These are phyloP conservation scores for Globisporangium paddicum DNA, from an alignment of 352 stramenopile genomes.

Conservation along the genomic window DNA sequence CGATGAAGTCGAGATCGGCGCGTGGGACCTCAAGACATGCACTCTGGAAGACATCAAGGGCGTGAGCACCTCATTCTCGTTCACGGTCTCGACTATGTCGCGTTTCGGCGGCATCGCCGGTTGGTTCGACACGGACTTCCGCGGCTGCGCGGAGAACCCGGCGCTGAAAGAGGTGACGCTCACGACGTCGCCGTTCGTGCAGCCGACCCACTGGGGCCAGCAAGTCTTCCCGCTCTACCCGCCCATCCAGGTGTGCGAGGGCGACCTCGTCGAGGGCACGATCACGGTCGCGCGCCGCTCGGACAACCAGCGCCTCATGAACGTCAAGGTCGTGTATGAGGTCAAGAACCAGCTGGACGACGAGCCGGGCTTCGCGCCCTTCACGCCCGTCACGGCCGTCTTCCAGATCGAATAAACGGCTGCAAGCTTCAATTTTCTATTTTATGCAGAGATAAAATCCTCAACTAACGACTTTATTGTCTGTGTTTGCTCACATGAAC, in stretches of 20 bases:
- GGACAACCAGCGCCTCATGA: constrained; percentile 88
- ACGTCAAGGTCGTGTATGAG: constrained; percentile 84
- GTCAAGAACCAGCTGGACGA: constrained; percentile 61
- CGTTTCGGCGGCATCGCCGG: constrained; percentile 94
- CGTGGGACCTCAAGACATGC: constrained; percentile 83
- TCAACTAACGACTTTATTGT: neutral
- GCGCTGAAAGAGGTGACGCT: constrained; percentile 81
- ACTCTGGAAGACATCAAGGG: constrained; percentile 82
- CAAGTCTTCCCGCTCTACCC: constrained; percentile 85
- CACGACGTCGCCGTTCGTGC: constrained; percentile 88
- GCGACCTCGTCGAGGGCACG: constrained; percentile 64
- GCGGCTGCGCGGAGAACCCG: constrained; percentile 77
- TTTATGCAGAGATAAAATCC: constrained; percentile 1
- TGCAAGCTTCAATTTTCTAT: constrained; percentile 6
- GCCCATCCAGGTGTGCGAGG: constrained; percentile 78
- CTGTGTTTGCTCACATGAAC: neutral
- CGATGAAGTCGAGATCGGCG: constrained; percentile 75
- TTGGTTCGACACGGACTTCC: constrained; percentile 99
- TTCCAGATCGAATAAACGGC: constrained; percentile 83
- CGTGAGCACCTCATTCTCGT: constrained; percentile 61
- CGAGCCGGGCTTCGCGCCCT: constrained; percentile 31
- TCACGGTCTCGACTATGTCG: constrained; percentile 84
- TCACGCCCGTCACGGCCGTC: constrained; percentile 45
- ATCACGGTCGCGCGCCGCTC: constrained; percentile 70
- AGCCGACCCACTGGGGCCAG: constrained; percentile 87